These are phyloP conservation scores for Diplosphaera chodatii DNA, from an alignment of 139 green algal species.

Conservation along the genomic window DNA sequence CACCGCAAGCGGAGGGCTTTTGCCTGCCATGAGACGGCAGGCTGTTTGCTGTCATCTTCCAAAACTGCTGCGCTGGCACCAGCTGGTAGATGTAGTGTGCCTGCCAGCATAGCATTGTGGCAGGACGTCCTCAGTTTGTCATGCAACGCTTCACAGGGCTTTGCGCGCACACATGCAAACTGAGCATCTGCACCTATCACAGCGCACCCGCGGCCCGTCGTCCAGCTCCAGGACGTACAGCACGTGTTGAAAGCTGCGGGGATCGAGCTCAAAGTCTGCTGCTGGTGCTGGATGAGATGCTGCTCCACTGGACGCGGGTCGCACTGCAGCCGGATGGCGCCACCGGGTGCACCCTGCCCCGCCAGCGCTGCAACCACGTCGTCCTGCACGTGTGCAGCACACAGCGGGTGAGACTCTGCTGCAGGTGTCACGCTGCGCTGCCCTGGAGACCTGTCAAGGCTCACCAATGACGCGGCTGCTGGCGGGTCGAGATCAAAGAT, in stretches of 20 bases:
- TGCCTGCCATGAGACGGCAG: no score
- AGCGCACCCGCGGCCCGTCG: no score
- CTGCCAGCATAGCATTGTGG: no score
- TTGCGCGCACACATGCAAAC: no score
- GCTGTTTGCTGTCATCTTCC: not conserved
- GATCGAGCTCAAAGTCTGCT: not conserved
- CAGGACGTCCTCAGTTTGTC: no score
- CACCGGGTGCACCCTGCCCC: no score
- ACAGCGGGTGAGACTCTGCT: no score
- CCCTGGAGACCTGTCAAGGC: no score
- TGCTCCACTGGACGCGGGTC: not conserved
- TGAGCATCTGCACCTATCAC: no score
- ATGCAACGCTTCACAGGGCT: no score
- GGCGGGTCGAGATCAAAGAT: not conserved
- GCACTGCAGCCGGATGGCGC: not conserved
- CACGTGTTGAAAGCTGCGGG: not conserved
- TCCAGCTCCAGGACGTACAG: not conserved
- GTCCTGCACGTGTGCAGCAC: not conserved
- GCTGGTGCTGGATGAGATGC: not conserved
- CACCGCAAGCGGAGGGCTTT: no score
- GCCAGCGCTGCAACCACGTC: not conserved
- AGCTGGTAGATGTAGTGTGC: not conserved
- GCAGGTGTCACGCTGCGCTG: no score
- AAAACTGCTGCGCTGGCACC: not conserved
- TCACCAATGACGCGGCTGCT: not conserved